A percentile compares a stretch with the other conserved stretches of the same genome.
phyloP scores from a whole-genome alignment of 306 rosid genomes.

The Glycine latifolia region DNA sequence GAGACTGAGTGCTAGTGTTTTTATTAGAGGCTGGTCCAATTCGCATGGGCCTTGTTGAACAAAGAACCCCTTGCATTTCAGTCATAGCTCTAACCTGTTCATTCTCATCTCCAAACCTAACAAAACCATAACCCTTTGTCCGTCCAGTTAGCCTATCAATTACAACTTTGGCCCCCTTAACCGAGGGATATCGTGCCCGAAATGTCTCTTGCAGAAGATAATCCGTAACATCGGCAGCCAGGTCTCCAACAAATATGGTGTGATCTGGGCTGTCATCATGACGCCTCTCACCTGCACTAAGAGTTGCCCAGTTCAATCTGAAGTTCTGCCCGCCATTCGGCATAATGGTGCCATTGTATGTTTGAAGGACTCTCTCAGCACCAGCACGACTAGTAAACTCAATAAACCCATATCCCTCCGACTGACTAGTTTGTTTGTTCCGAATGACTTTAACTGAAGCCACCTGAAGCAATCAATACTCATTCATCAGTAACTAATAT shows the following conservation, averaged over 20 bases:
- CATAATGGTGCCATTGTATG: conserved; percentile 84
- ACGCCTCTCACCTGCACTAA: conserved; percentile 83
- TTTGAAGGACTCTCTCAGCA: conserved; percentile 82
- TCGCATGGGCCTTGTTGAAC: conserved; percentile 94
- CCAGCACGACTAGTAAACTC: conserved; percentile 76
- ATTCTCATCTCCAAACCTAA: conserved; percentile 84
- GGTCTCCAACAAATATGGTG: conserved; percentile 92
- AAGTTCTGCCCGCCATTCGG: conserved; percentile 86
- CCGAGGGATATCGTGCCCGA: conserved; percentile 62
- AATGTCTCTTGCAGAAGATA: conserved; percentile 72
- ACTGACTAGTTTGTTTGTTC: conserved; percentile 78
- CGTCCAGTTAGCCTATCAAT: conserved; percentile 93
- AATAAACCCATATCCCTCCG: conserved; percentile 94
- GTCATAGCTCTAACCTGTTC: conserved; percentile 88
- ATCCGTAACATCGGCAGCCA: conserved; percentile 93
- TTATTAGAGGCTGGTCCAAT: conserved; percentile 97
- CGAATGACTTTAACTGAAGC: conserved; percentile 79
- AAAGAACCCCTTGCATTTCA: conserved; percentile 95
- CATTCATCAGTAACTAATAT: not conserved
- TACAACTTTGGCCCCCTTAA: conserved; percentile 95
- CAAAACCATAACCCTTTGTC: conserved; percentile 96
- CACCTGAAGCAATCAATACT: conserved; percentile 54
- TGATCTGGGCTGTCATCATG: conserved; percentile 84
- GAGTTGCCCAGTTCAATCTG: conserved; percentile 95
- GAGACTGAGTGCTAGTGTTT: conserved; percentile 79